Evolutionary conservation across 345 rosid species (phyloP).

Genomic region (Populus tremula): DNA sequence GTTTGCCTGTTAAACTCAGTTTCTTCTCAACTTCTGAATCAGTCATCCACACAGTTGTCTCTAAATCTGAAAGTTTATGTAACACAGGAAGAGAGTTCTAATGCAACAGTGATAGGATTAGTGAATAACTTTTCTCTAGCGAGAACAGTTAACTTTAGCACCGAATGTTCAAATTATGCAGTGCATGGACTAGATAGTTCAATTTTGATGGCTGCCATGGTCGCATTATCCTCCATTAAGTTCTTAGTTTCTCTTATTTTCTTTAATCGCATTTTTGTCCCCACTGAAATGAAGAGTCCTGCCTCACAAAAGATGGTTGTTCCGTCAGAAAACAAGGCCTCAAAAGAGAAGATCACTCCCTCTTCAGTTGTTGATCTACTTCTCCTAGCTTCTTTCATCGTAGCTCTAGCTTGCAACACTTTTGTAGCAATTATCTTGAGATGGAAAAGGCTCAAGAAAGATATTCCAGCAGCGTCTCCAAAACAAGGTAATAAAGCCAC

Average conservation of each 20-base stretch:
- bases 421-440: constrained; percentile 48
- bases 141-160: constrained; percentile 42
- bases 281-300: constrained; percentile 38
- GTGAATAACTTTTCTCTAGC: constrained; percentile 42
- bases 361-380: constrained; percentile 63
- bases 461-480: constrained; percentile 29
- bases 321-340: constrained; percentile 9
- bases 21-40: constrained; percentile 46
- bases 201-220: constrained; percentile 41
- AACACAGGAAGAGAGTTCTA: constrained; percentile 50
- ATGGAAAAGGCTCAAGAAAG: constrained; percentile 51
- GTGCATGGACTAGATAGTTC: constrained; percentile 51
- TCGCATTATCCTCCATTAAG: constrained; percentile 36
- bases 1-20: constrained; percentile 55
- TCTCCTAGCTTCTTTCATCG: constrained; percentile 51
- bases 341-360: constrained; percentile 51
- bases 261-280: constrained; percentile 50
- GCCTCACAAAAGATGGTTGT: constrained; percentile 28
- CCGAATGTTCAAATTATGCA: constrained; percentile 36
- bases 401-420: constrained; percentile 37
- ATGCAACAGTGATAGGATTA: constrained; percentile 38
- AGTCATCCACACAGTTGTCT: constrained; percentile 30
- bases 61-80: constrained; percentile 61
- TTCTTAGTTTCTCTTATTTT: constrained; percentile 50
- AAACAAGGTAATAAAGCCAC: constrained; percentile 27